A percentile compares a stretch with the other conserved stretches of the same genome.
Evolutionary conservation across 441 rosid species (phyloP).

Genomic region (Theobroma grandiflorum): DNA sequence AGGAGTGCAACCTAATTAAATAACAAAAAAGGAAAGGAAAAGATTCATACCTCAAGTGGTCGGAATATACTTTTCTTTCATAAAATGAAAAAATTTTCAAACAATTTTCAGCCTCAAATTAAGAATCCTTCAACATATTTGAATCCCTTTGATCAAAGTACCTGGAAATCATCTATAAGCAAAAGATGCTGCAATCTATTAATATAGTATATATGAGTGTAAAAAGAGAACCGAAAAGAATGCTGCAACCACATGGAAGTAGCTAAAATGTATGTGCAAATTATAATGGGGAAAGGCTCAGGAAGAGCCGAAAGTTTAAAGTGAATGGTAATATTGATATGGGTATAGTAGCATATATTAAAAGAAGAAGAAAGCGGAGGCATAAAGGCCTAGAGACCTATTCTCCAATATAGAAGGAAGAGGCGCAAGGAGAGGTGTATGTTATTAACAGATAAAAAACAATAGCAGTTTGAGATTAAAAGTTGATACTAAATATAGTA

Average conservation of each 20-base stretch:
- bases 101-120: too few relatives aligned
- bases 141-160: too few relatives aligned
- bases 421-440: neutral
- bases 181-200: neutral
- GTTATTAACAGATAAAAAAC: conserved; percentile 23
- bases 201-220: neutral
- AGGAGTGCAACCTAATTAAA: neutral
- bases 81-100: too few relatives aligned
- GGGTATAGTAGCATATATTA: too few relatives aligned
- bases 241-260: neutral
- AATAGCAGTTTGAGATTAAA: conserved; percentile 14
- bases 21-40: too few relatives aligned
- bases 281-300: neutral
- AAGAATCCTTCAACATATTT: too few relatives aligned
- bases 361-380: neutral
- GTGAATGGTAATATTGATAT: neutral
- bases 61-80: too few relatives aligned
- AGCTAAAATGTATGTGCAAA: neutral
- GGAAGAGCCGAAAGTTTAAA: conserved; percentile 12
- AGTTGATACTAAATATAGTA: conserved; percentile 29
- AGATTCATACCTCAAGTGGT: too few relatives aligned
- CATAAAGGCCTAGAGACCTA: conserved; percentile 1
- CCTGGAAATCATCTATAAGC: neutral
- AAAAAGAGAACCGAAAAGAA: neutral
- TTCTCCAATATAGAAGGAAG: conserved; percentile 17